Evolutionary conservation across 2,329 filamentous ascomycete genomes (phyloP).

Genomic region (Pseudofabraea citricarpa): DNA sequence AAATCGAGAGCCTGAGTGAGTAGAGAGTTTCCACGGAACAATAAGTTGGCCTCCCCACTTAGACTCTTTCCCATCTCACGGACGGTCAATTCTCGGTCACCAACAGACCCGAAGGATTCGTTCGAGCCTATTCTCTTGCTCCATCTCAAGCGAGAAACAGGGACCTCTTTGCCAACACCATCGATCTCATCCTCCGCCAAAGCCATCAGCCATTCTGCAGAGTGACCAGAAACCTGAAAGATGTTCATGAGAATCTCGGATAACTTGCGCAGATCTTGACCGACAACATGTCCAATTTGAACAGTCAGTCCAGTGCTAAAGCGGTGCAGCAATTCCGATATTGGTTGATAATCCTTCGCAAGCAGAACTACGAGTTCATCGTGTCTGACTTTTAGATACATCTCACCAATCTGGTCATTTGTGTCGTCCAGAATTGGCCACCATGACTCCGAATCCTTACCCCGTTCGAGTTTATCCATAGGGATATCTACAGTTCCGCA

Average conservation of each 20-base stretch:
- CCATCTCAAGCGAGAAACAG: constrained; percentile 69
- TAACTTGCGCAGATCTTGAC: constrained; percentile 71
- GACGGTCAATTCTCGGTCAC: constrained; percentile 67
- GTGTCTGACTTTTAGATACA: constrained; percentile 76
- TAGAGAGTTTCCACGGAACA: constrained; percentile 92
- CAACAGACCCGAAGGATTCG: constrained; percentile 57
- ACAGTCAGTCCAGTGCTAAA: constrained; percentile 81
- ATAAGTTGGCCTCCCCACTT: constrained; percentile 83
- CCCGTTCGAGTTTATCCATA: constrained; percentile 71
- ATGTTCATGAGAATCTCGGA: constrained; percentile 89
- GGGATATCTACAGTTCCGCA: constrained; percentile 71
- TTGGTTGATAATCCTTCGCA: constrained; percentile 74
- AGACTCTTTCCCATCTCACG: constrained; percentile 75
- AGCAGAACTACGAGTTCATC: constrained; percentile 89
- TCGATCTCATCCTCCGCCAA: constrained; percentile 97
- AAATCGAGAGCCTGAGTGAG: constrained; percentile 90
- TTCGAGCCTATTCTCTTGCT: constrained; percentile 66
- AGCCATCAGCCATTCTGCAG: constrained; percentile 85
- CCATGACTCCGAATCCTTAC: constrained; percentile 83
- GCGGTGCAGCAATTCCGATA: constrained; percentile 78
- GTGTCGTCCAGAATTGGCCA: constrained; percentile 74
- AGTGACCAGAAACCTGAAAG: constrained; percentile 84
- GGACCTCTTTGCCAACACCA: constrained; percentile 77
- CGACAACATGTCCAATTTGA: constrained; percentile 75
- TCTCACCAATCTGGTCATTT: constrained; percentile 73